Evolutionary conservation across 345 rosid species (phyloP).

Genomic region (Pistacia vera): DNA sequence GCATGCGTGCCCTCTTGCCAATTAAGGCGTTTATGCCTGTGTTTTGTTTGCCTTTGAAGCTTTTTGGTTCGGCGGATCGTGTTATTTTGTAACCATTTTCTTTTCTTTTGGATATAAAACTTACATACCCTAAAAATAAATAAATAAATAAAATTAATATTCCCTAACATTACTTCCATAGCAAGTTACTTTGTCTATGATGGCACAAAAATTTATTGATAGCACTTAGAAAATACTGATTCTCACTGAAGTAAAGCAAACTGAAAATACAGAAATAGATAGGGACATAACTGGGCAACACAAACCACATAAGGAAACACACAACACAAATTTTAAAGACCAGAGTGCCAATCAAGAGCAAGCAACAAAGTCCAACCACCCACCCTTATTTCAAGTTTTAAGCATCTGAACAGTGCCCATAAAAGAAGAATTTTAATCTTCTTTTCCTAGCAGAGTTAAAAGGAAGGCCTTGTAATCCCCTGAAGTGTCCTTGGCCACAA

Average conservation of each 20-base stretch:
- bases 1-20: no score
- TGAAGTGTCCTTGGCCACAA: conserved; percentile 55
- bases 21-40: no score
- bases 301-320: neutral
- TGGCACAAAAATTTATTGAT: no score
- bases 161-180: neutral
- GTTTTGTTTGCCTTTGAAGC: no score
- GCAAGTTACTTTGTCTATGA: no score
- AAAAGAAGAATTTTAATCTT: conserved; percentile 16
- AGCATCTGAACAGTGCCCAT: neutral
- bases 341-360: neutral
- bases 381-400: neutral
- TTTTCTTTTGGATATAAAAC: no score
- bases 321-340: neutral
- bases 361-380: conserved; percentile 4
- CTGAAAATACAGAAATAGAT: neutral
- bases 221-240: neutral
- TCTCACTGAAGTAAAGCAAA: neutral
- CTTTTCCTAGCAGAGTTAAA: conserved; percentile 54
- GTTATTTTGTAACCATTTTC: no score
- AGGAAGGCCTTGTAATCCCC: conserved; percentile 63
- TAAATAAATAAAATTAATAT: no score
- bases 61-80: no score
- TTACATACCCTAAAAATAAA: no score
- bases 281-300: neutral